Base-by-base conservation (phyloP, 371 early-diverging fungal species). In the Dinochytrium kinnereticum region DNA sequence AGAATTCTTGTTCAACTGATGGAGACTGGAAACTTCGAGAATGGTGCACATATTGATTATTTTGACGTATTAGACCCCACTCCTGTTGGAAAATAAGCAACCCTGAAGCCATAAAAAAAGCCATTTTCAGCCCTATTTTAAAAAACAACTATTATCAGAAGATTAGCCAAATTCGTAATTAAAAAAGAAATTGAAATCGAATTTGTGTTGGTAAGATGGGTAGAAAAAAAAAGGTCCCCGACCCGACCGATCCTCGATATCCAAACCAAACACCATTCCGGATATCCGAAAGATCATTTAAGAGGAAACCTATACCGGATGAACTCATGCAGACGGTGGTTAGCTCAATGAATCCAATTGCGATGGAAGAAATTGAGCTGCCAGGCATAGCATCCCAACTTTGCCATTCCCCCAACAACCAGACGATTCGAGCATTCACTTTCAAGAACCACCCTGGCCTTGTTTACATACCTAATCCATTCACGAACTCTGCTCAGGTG, bases 1-100 rank as follows among this genome's bases (percentile, higher is more conserved):
- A 40, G 68, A 0, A 89, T 90, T 64, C 73, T 95, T 33, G 80
- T 89, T 19, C 34, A 75, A 13, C 61, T 94, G 40, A 69, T 94
- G 21, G 80, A 80, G 38, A 38, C 39, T 37, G 82, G 91, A 76
- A 78, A 77, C 2, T 95, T 84, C 78, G 76, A 76, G 51, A 92
- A 91, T 53, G 96, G 95, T 5, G 87, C 83, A 1, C 96, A 96
- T 77, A 81, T 96, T 33, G 96, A 96, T 75, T 92, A 82, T 73
- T 96, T 86, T 78, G 96, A 96, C 79, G 69, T 82, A 26, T n/a
- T 53, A 26, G 26, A 53, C 26, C 55, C 55, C 10, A 26, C 13
- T 13, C 55, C 7, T 24, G 55, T 53, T 53, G 55, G 55, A 53
- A 53, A 53, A 53, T 53, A 24, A 53, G 26, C 55, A 53, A 53